Percentiles rank a stretch among this genome's conserved stretches.
Conservation (phyloP, 257 asterid species). For the Pogostemon cablin region DNA sequence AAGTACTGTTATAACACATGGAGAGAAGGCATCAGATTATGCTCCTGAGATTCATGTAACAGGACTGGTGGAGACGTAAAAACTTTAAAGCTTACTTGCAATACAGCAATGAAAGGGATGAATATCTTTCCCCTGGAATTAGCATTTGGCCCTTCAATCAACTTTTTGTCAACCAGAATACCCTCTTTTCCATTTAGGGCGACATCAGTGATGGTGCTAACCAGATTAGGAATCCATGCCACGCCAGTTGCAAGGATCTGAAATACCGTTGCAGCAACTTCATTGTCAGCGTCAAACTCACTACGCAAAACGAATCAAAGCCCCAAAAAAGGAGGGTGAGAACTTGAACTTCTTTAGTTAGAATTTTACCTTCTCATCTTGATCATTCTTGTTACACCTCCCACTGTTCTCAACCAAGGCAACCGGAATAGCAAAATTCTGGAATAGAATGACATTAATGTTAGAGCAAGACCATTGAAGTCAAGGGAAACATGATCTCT, state of each 20-base stretch:
- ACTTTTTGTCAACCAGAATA: slow-evolving; percentile 71
- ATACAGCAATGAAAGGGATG: slow-evolving; percentile 76
- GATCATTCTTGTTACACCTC: slow-evolving; percentile 89
- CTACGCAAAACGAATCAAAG: not conserved
- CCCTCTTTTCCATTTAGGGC: slow-evolving; percentile 65
- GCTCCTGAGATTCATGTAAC: not conserved
- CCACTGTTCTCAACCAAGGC: slow-evolving; percentile 98
- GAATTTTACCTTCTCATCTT: slow-evolving; percentile 77
- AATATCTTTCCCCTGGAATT: slow-evolving; percentile 67
- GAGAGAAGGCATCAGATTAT: slow-evolving; percentile 12
- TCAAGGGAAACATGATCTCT: not conserved
- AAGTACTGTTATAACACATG: slow-evolving; percentile 55
- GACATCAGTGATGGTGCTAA: slow-evolving; percentile 60
- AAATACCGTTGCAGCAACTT: slow-evolving; percentile 1
- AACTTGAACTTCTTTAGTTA: not conserved
- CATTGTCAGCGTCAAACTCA: not conserved
- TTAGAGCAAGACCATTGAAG: slow-evolving; percentile 28
- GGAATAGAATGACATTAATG: slow-evolving; percentile 24
- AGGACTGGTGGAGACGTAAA: not conserved
- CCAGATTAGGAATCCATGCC: slow-evolving; percentile 86
- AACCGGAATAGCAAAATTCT: slow-evolving; percentile 69
- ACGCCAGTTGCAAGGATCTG: slow-evolving; percentile 84
- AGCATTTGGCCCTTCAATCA: slow-evolving; percentile 92
- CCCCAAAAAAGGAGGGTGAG: not conserved
- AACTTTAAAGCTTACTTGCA: slow-evolving; percentile 58